Evolutionary conservation across 1,284 basidiomycete genomes (phyloP).

Genomic region (Pseudozyma flocculosa): DNA sequence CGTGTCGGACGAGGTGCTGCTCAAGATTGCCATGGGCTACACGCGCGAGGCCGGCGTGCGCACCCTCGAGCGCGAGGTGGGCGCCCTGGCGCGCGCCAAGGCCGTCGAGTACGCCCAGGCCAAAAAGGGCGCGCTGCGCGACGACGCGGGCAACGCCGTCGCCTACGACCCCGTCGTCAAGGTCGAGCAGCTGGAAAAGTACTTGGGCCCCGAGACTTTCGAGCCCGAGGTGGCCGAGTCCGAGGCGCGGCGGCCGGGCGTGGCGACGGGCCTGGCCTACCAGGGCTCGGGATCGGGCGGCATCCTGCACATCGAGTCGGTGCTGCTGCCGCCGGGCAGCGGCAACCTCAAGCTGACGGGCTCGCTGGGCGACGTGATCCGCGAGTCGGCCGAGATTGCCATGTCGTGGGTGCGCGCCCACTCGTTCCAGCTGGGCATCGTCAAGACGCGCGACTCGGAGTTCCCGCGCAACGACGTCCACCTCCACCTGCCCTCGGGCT

Average conservation of each 20-base stretch:
- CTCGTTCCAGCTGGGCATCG: constrained; percentile 77
- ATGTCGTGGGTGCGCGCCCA: constrained; percentile 69
- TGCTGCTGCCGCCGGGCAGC: constrained; percentile 68
- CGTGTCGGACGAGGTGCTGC: constrained; percentile 70
- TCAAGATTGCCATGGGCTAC: constrained; percentile 73
- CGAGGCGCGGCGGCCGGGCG: constrained; percentile 66
- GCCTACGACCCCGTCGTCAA: constrained; percentile 70
- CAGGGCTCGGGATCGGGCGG: constrained; percentile 84
- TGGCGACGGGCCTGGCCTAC: constrained; percentile 84
- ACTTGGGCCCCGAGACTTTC: constrained; percentile 78
- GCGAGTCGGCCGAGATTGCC: constrained; percentile 83
- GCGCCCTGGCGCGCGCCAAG: constrained; percentile 72
- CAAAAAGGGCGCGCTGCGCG: constrained; percentile 62
- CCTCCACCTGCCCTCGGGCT: constrained; percentile 80
- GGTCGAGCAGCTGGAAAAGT: constrained; percentile 74
- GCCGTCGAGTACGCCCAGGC: constrained; percentile 73
- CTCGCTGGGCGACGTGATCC: constrained; percentile 70
- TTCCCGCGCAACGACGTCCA: constrained; percentile 80
- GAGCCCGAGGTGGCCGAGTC: constrained; percentile 76
- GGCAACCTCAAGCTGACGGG: constrained; percentile 76
- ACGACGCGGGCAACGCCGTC: constrained; percentile 40
- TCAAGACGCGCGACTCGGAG: constrained; percentile 68
- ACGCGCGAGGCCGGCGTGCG: constrained; percentile 91
- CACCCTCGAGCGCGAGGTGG: constrained; percentile 81
- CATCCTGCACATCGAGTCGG: constrained; percentile 78